Conservation (phyloP, 176 grass and related monocot genomes). For the Tillandsia leiboldiana region DNA sequence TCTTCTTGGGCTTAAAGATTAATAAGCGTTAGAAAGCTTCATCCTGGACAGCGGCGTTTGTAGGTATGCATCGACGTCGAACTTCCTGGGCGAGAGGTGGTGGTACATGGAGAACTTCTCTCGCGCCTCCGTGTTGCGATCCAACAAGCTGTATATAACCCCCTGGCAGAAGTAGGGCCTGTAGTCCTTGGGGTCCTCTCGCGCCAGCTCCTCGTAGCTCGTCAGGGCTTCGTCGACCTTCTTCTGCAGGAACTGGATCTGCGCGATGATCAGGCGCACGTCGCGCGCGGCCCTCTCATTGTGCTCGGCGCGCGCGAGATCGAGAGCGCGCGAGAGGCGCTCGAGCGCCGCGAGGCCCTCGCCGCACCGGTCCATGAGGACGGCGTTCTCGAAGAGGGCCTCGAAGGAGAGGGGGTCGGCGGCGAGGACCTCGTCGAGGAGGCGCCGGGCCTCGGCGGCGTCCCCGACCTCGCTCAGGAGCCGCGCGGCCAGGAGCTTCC, state of each 20-base stretch:
- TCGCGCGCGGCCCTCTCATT: slow-evolving; percentile 20
- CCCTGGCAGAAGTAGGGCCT: slow-evolving; percentile 50
- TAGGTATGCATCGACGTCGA: slow-evolving; percentile 20
- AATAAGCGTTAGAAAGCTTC: background rate
- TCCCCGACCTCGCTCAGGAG: slow-evolving; percentile 24
- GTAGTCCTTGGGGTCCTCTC: slow-evolving; percentile 51
- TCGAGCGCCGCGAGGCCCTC: slow-evolving; percentile 20
- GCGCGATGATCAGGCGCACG: slow-evolving; percentile 43
- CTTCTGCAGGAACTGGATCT: slow-evolving; percentile 51
- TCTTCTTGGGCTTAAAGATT: background rate
- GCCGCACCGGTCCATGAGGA: slow-evolving; percentile 29
- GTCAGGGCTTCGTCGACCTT: slow-evolving; percentile 55
- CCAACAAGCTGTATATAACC: slow-evolving; percentile 44
- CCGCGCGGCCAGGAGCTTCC: slow-evolving; percentile 30
- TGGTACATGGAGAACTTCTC: slow-evolving; percentile 37
- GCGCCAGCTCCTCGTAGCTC: slow-evolving; percentile 46
- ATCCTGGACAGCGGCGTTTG: slow-evolving; percentile 10
- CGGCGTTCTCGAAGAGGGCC: slow-evolving; percentile 51
- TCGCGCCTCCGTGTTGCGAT: slow-evolving; percentile 27
- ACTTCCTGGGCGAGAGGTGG: slow-evolving; percentile 21
- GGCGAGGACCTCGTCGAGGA: slow-evolving; percentile 32
- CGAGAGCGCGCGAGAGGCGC: slow-evolving; percentile 27
- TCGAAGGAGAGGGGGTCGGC: slow-evolving; percentile 33
- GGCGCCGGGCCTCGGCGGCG: slow-evolving; percentile 12
- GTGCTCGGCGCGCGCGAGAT: slow-evolving; percentile 21